Evolutionary conservation across 495 filamentous ascomycete genomes (phyloP), one percentile per base, ranked within the genome.

Genomic region (Physcia stellaris): DNA sequence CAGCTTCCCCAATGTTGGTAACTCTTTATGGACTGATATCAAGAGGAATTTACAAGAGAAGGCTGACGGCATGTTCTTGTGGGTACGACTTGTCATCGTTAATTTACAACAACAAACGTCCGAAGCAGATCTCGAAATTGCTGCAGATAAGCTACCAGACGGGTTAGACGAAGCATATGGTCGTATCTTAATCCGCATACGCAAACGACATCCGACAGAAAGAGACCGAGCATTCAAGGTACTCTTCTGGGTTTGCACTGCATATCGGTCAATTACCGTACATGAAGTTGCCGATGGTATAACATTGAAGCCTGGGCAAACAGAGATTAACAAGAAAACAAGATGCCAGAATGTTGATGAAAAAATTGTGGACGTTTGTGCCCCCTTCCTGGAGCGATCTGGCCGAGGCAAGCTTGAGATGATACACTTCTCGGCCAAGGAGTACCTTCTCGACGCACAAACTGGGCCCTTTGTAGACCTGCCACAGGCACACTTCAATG

Each of bases 111-210:
- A 35, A 9, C 26, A 41, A 21, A 12, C 9, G 4, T 45, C 41
- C 6, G 26, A 30, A 10, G 12, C 15, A 12, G 37, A 45, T 6
- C 2, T 45, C 10, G n/a, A 35, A n/a, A 6, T 17, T 9, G 37
- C 42, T 2, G 27, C 35, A 2, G 37, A 40, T n/a, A 4, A 35
- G 26, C 42, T 45, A 6, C 42, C 42, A 6, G 28, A 32, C 5
- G 42, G 42, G 3, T 35, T 45, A n/a, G 17, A 45, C 20, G 30
- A 45, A 28, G 42, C 42, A 26, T 45, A 45, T 29, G 28, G 28
- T 18, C 34, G 13, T 18, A 41, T 45, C 7, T n/a, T 27, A 15
- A 16, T 10, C 9, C 42, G 42, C 16, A 41, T 45, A 13, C 13
- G 40, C 7, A 4, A 26, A 16, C 12, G 32, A 9, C 22, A 17